Evolutionary conservation across 495 filamentous ascomycete genomes (phyloP).

Genomic region (Rhypophila decipiens): DNA sequence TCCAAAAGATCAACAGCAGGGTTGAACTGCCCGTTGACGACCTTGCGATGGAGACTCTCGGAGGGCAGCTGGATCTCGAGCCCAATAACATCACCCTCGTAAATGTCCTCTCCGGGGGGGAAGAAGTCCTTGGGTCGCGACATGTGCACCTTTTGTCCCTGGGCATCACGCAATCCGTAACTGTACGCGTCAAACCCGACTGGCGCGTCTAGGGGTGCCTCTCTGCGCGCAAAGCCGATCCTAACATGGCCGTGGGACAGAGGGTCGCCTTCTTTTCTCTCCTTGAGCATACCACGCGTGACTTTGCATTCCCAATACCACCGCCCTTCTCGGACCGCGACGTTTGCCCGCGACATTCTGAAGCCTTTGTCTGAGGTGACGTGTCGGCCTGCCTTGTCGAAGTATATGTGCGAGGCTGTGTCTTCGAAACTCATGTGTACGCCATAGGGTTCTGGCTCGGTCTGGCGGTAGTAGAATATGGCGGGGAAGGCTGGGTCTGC

Average conservation of each 20-base stretch:
- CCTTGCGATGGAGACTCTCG: conserved; percentile 72
- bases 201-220: conserved; percentile 85
- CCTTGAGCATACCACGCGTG: conserved; percentile 52
- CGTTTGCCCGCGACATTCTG: conserved; percentile 79
- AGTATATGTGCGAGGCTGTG: conserved; percentile 68
- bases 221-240: conserved; percentile 82
- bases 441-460: conserved; percentile 74
- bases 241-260: conserved; percentile 68
- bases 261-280: conserved; percentile 29
- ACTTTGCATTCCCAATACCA: conserved; percentile 95
- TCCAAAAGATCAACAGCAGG: conserved; percentile 63
- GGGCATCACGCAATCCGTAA: conserved; percentile 84
- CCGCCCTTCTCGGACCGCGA: conserved; percentile 81
- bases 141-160: conserved; percentile 87
- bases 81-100: conserved; percentile 90
- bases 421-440: conserved; percentile 89
- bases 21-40: conserved; percentile 83
- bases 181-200: conserved; percentile 96
- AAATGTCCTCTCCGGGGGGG: conserved; percentile 59
- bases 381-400: conserved; percentile 52
- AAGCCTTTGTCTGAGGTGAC: conserved; percentile 77
- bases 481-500: conserved; percentile 80
- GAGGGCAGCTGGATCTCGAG: conserved; percentile 87
- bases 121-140: conserved; percentile 88
- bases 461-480: conserved; percentile 82